These are phyloP conservation scores for Globisporangium polare DNA, from an alignment of 352 stramenopile species.

Conservation along the genomic window DNA sequence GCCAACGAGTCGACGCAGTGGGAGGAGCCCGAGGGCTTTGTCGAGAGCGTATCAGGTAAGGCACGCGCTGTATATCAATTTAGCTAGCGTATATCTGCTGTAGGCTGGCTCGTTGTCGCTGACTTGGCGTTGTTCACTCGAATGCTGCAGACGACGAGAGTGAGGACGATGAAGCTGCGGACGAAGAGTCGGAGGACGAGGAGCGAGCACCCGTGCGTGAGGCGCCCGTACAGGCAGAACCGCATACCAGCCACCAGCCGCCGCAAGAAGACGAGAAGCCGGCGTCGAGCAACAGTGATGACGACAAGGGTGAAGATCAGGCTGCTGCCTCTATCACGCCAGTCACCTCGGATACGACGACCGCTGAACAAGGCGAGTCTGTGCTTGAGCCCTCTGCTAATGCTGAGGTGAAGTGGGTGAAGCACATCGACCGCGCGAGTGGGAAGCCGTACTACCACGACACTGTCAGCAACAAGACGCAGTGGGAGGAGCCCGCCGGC, in stretches of 20 bases:
- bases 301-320: conserved; percentile 1
- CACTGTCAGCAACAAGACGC: conserved; percentile 50
- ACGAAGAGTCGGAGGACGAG: conserved; percentile 22
- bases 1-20: conserved; percentile 66
- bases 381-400: neutral
- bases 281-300: neutral
- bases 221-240: neutral
- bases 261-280: conserved; percentile 1
- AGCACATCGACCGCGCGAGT: conserved; percentile 60
- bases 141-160: conserved; percentile 7
- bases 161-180: conserved; percentile 16
- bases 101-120: neutral
- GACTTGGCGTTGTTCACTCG: neutral
- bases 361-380: neutral
- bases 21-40: conserved; percentile 57
- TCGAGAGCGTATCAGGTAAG: conserved; percentile 21
- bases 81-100: neutral
- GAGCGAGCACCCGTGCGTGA: conserved; percentile 8
- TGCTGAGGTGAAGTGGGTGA: conserved; percentile 43
- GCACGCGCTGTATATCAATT: neutral
- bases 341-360: neutral
- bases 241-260: neutral
- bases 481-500: conserved; percentile 61
- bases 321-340: neutral
- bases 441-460: conserved; percentile 80